phyloP scores from a whole-genome alignment of 2,329 filamentous ascomycete species.

The Sporothrix dimorphospora region DNA sequence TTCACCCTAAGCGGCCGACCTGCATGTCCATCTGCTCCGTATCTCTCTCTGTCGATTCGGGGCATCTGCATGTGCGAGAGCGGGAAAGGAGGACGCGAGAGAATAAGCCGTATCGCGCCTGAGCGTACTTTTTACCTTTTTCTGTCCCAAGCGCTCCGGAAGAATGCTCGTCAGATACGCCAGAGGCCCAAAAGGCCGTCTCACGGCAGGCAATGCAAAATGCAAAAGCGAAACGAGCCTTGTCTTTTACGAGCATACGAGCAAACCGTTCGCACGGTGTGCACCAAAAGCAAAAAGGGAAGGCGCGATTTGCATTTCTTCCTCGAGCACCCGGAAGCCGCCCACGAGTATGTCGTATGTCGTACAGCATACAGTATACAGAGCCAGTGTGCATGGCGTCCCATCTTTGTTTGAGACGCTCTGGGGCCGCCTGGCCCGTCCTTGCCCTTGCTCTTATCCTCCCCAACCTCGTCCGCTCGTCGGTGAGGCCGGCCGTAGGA shows the following conservation, averaged over 20 bases:
- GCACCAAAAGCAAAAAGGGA: background rate
- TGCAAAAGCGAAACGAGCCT: background rate
- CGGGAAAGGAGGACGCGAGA: background rate
- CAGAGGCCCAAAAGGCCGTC: background rate
- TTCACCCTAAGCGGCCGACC: conserved; percentile 17
- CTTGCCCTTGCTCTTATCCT: background rate
- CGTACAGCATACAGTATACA: too few relatives aligned
- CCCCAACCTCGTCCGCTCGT: background rate
- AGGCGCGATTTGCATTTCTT: background rate
- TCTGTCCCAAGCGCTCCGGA: background rate
- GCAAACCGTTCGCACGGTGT: conserved; percentile 5
- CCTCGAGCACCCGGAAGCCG: background rate
- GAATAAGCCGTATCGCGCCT: background rate
- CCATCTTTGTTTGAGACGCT: background rate
- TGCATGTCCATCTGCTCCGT: background rate
- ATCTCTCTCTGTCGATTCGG: background rate
- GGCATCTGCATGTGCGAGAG: conserved; percentile 11
- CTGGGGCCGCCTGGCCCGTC: background rate
- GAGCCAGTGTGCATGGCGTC: background rate
- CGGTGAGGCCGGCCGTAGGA: conserved; percentile 22
- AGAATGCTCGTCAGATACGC: background rate
- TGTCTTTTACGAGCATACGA: background rate
- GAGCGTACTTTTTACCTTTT: background rate
- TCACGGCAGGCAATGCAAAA: background rate
- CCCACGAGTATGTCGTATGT: too few relatives aligned